Evolutionary conservation across 352 stramenopile species (phyloP).

Genomic region (Phytophthora agathidicida): DNA sequence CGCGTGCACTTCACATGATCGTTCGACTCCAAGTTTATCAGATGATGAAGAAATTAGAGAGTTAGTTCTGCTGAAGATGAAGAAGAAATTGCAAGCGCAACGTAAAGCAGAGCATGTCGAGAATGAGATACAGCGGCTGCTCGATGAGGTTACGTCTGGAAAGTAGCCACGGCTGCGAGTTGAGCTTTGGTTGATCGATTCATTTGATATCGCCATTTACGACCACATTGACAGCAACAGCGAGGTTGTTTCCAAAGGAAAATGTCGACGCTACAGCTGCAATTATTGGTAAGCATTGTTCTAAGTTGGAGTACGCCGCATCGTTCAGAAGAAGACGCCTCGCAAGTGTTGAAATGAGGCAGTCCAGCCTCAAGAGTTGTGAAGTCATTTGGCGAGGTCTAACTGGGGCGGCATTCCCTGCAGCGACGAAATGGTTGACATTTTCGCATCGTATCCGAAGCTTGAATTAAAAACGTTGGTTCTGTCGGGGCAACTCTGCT

Average conservation of each 20-base stretch:
- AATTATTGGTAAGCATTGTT: constrained; percentile 26
- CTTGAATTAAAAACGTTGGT: constrained; percentile 17
- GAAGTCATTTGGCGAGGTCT: constrained; percentile 21
- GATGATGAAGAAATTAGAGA: not conserved
- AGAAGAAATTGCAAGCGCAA: constrained; percentile 1
- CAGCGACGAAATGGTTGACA: constrained; percentile 35
- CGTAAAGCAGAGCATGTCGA: constrained; percentile 1
- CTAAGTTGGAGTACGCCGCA: constrained; percentile 23
- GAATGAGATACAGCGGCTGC: constrained; percentile 12
- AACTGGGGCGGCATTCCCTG: constrained; percentile 47
- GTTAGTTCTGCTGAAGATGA: not conserved
- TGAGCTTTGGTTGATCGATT: constrained; percentile 18
- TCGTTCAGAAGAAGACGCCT: constrained; percentile 30
- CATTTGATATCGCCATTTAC: not conserved
- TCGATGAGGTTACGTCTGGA: not conserved
- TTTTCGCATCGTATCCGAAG: constrained; percentile 34
- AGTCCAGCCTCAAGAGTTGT: constrained; percentile 34
- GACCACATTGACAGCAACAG: not conserved
- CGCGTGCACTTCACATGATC: constrained; percentile 1
- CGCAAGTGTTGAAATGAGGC: constrained; percentile 32
- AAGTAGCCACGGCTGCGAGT: not conserved
- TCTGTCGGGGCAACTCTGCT: constrained; percentile 37
- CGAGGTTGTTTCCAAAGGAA: constrained; percentile 34
- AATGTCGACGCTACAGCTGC: constrained; percentile 24
- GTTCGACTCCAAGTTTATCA: not conserved